phyloP scores from a whole-genome alignment of 2,329 filamentous ascomycete genomes.

The Fusarium sterilihyphosum region DNA sequence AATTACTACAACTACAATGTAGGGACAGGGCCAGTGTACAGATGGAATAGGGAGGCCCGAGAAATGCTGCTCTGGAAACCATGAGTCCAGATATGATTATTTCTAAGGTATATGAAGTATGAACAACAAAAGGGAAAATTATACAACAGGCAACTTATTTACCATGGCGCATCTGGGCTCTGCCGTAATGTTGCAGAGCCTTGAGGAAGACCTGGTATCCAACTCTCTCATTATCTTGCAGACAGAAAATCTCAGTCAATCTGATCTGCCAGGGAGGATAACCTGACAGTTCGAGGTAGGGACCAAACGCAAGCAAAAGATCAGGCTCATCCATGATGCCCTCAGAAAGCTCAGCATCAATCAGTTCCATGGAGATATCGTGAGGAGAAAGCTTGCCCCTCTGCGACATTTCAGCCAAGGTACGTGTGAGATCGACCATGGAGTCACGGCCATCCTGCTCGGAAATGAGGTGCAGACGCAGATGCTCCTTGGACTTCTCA shows the following conservation, averaged over 20 bases:
- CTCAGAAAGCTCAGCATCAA: slow-evolving; percentile 86
- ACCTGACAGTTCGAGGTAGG: slow-evolving; percentile 83
- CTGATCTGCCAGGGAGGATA: slow-evolving; percentile 98
- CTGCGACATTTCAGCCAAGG: slow-evolving; percentile 94
- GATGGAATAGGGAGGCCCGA: slow-evolving; percentile 68
- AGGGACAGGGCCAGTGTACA: slow-evolving; percentile 72
- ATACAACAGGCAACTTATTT: slow-evolving; percentile 53
- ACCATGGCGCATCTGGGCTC: slow-evolving; percentile 89
- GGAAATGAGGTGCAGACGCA: slow-evolving; percentile 81
- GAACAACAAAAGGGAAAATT: slow-evolving; percentile 7
- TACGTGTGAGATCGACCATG: slow-evolving; percentile 94
- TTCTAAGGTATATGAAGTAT: background rate
- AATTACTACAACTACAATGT: slow-evolving; percentile 91
- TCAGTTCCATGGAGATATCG: slow-evolving; percentile 86
- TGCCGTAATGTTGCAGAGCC: slow-evolving; percentile 84
- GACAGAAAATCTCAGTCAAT: slow-evolving; percentile 90
- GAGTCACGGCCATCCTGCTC: slow-evolving; percentile 91
- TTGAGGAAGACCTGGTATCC: slow-evolving; percentile 94
- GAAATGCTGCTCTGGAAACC: slow-evolving; percentile 59
- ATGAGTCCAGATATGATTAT: slow-evolving; percentile 35
- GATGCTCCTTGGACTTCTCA: slow-evolving; percentile 51
- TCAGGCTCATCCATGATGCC: slow-evolving; percentile 90
- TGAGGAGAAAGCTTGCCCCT: slow-evolving; percentile 80
- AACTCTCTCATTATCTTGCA: slow-evolving; percentile 81
- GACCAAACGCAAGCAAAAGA: slow-evolving; percentile 86